Percentiles rank a stretch among this genome's conserved stretches.
Conservation (phyloP, 768 basidiomycete genomes). For the Mrakia frigida region DNA sequence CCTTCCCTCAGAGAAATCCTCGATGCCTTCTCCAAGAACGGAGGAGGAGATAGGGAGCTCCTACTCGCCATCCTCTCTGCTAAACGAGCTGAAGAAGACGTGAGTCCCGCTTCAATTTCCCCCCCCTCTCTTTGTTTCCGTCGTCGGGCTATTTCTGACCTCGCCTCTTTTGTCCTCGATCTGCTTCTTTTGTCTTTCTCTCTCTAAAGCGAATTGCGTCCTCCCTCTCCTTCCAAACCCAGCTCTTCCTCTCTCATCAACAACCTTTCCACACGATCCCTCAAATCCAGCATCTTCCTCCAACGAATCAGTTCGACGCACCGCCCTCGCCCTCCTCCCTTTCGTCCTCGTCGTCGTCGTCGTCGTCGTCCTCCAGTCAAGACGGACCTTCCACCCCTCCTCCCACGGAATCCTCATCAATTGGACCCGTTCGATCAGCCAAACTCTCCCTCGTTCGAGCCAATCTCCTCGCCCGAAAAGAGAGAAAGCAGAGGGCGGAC, state of each 20-base stretch:
- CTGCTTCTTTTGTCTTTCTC: background rate
- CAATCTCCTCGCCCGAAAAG: background rate
- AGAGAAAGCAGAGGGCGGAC: too few species aligned
- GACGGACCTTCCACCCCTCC: background rate
- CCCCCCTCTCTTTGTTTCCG: background rate
- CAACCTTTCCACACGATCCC: constrained; percentile 8
- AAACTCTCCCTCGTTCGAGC: background rate
- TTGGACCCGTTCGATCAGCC: background rate
- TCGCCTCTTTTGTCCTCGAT: background rate
- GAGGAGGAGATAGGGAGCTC: constrained; percentile 89
- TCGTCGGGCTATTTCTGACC: background rate
- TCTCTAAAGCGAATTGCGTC: constrained; percentile 4
- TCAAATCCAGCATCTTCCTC: background rate
- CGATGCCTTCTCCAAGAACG: constrained; percentile 72
- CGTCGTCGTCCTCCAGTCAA: too few species aligned
- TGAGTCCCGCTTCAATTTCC: background rate
- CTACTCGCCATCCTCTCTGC: constrained; percentile 84
- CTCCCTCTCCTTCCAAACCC: constrained; percentile 18
- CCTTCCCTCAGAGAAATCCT: constrained; percentile 81
- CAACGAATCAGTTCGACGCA: background rate
- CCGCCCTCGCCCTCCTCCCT: background rate
- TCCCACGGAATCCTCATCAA: background rate
- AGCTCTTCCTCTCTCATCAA: constrained; percentile 19
- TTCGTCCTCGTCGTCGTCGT: background rate
- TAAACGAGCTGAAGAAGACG: constrained; percentile 84